Evolutionary conservation across 495 filamentous ascomycete species (phyloP).

Genomic region (Symbiotaphrina buchneri): DNA sequence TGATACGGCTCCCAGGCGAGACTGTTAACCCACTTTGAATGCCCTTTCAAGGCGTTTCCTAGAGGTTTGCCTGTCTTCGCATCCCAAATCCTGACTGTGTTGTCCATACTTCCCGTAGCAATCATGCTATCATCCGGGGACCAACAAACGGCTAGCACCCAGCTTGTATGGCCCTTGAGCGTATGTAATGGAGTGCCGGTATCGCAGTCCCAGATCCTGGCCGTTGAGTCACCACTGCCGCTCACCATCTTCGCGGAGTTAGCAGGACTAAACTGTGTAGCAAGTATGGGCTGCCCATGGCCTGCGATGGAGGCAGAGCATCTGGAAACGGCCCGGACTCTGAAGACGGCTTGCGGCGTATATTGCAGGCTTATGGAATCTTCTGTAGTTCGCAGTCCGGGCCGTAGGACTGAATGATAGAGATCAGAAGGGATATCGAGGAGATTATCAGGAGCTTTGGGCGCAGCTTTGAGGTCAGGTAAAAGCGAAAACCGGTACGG

Average conservation of each 20-base stretch:
- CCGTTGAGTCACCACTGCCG: slow-evolving; percentile 79
- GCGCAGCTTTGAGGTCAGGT: slow-evolving; percentile 20
- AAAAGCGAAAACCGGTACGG: slow-evolving; percentile 74
- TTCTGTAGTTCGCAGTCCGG: slow-evolving; percentile 44
- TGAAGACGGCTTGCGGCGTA: slow-evolving; percentile 85
- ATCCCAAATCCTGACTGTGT: slow-evolving; percentile 78
- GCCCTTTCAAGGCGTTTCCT: slow-evolving; percentile 63
- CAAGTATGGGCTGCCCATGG: slow-evolving; percentile 81
- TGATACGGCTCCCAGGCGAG: slow-evolving; percentile 93
- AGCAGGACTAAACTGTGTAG: slow-evolving; percentile 68
- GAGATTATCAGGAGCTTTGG: slow-evolving; percentile 23
- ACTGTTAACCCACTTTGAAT: slow-evolving; percentile 75
- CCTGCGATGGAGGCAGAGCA: slow-evolving; percentile 76
- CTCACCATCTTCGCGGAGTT: slow-evolving; percentile 65
- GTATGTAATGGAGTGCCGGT: slow-evolving; percentile 80
- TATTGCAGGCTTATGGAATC: slow-evolving; percentile 56
- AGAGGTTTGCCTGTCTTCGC: slow-evolving; percentile 56
- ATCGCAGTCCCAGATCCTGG: slow-evolving; percentile 87
- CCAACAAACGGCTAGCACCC: slow-evolving; percentile 78
- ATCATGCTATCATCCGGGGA: slow-evolving; percentile 62
- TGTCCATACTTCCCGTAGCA: slow-evolving; percentile 89
- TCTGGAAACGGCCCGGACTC: slow-evolving; percentile 75
- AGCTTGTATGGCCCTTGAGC: slow-evolving; percentile 78
- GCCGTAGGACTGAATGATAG: slow-evolving; percentile 45
- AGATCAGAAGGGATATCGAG: slow-evolving; percentile 44